These are phyloP conservation scores for Polytrichum formosum DNA, from an alignment of 225 moss, liverwort and hornwort species.

Conservation along the genomic window DNA sequence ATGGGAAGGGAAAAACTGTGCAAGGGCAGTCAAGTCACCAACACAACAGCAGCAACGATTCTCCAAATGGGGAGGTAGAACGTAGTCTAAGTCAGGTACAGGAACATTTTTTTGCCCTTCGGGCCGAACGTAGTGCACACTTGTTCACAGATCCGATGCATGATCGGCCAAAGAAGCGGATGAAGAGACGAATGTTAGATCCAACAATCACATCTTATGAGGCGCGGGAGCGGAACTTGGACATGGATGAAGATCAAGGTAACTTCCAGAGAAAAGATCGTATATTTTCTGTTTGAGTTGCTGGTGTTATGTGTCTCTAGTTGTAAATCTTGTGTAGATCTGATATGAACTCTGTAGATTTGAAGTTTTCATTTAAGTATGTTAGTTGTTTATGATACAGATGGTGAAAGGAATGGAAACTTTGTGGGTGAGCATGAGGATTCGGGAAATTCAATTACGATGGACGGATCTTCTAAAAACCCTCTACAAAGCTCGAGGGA, in stretches of 20 bases:
- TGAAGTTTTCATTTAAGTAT: background rate
- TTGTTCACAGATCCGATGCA: conserved; percentile 3
- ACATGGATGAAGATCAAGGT: conserved; percentile 20
- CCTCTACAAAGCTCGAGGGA: conserved; percentile 18
- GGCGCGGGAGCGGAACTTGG: conserved; percentile 12
- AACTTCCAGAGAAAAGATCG: too few relatives aligned
- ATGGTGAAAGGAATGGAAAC: conserved; percentile 13
- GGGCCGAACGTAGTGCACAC: conserved; percentile 15
- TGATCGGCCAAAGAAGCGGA: conserved; percentile 29
- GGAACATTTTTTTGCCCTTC: conserved; percentile 11
- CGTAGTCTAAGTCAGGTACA: conserved; percentile 16
- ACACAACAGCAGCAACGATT: conserved; percentile 5
- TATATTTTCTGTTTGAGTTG: too few relatives aligned
- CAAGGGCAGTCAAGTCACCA: conserved; percentile 16
- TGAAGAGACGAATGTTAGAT: conserved; percentile 37
- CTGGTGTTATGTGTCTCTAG: background rate
- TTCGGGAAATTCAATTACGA: conserved; percentile 13
- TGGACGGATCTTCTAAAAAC: conserved; percentile 6
- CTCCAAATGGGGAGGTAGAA: conserved; percentile 9
- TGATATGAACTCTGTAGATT: background rate
- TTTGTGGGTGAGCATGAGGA: conserved; percentile 24
- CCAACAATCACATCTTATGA: conserved; percentile 5
- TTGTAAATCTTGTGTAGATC: background rate
- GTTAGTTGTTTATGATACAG: conserved; percentile 10
- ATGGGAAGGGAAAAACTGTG: conserved; percentile 20